Evolutionary conservation across 139 green algal species (phyloP).

Genomic region (Chlorella sp.): DNA sequence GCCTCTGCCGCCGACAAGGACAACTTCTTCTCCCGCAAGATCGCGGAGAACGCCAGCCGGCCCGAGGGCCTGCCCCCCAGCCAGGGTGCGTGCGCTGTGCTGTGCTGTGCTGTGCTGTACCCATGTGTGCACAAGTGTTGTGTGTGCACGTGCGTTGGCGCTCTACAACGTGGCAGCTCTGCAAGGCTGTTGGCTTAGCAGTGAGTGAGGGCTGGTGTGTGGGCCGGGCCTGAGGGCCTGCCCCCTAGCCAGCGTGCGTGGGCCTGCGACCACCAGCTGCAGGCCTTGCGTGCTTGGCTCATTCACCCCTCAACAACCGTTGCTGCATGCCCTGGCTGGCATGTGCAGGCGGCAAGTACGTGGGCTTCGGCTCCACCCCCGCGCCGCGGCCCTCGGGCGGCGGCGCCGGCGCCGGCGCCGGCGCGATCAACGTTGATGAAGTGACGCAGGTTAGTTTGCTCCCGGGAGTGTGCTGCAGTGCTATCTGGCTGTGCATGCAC

Average conservation of each 20-base stretch:
- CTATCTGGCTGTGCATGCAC: too few species aligned
- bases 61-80: slow-evolving; percentile 87
- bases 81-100: slow-evolving; percentile 63
- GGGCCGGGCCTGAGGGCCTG: slow-evolving; percentile 73
- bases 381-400: background rate
- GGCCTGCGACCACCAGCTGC: too few species aligned
- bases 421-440: slow-evolving; percentile 23
- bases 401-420: background rate
- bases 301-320: too few species aligned
- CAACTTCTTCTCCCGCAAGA: slow-evolving; percentile 89
- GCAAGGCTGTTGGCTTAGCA: too few species aligned
- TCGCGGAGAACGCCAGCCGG: slow-evolving; percentile 85
- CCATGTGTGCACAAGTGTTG: too few species aligned
- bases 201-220: background rate
- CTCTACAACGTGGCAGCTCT: too few species aligned
- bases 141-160: too few species aligned
- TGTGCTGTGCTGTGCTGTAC: too few species aligned
- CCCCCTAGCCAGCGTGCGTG: slow-evolving; percentile 83
- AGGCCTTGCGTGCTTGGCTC: too few species aligned
- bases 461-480: too few species aligned
- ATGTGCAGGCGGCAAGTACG: slow-evolving; percentile 93
- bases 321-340: too few species aligned
- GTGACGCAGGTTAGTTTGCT: slow-evolving; percentile 3
- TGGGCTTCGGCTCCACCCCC: slow-evolving; percentile 93
- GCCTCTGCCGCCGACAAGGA: slow-evolving; percentile 88